Conservation (phyloP, 257 asterid genomes). For the Penstemon eatonii region DNA sequence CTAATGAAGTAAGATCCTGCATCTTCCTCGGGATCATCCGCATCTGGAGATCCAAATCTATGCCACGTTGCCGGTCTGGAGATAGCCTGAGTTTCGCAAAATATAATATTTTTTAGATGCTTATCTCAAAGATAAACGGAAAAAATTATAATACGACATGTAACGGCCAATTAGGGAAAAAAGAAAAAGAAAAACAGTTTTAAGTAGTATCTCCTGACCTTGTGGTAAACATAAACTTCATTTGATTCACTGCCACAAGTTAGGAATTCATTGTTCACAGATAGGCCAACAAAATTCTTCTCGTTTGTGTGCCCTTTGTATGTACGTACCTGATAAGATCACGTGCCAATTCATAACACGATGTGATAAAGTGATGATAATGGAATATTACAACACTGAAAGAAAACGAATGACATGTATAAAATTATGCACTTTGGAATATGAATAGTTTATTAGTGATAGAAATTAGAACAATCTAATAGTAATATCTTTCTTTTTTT, state of each 20-base stretch:
- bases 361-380: too few relatives aligned
- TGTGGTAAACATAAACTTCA: slow-evolving; percentile 78
- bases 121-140: too few relatives aligned
- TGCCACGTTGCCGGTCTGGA: slow-evolving; percentile 81
- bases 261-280: slow-evolving; percentile 65
- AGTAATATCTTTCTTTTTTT: too few relatives aligned
- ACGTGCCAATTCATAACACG: too few relatives aligned
- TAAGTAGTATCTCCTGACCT: slow-evolving; percentile 39
- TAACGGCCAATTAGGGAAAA: background rate
- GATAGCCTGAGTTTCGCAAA: slow-evolving; percentile 47
- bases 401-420: too few relatives aligned
- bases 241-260: slow-evolving; percentile 95
- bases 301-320: slow-evolving; percentile 80
- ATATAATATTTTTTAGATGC: too few relatives aligned
- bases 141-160: background rate
- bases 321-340: slow-evolving; percentile 54
- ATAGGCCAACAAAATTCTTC: slow-evolving; percentile 79
- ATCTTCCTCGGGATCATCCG: slow-evolving; percentile 56
- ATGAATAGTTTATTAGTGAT: too few relatives aligned
- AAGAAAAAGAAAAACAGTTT: too few relatives aligned
- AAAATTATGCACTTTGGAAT: too few relatives aligned
- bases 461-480: too few relatives aligned
- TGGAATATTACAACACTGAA: too few relatives aligned
- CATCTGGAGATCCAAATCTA: slow-evolving; percentile 51
- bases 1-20: slow-evolving; percentile 71